Evolutionary conservation across 345 rosid species (phyloP).

Genomic region (Aegle marmelos): DNA sequence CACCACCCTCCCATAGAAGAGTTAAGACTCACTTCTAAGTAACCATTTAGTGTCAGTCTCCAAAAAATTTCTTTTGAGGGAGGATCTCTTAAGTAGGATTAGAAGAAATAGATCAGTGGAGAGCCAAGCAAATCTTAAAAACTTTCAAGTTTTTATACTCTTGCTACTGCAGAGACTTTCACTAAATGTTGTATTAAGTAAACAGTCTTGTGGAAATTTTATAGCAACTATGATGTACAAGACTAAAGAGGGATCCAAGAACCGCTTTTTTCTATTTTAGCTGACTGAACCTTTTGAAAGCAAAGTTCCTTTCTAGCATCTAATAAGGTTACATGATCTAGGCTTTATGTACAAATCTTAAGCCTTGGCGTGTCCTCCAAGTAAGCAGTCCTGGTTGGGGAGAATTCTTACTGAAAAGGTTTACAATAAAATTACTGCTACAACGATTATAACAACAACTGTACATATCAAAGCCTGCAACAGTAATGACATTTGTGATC

Average conservation of each 20-base stretch:
- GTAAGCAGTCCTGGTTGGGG: background rate
- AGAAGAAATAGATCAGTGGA: too few relatives aligned
- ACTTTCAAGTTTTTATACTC: background rate
- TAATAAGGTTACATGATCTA: background rate
- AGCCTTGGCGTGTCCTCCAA: background rate
- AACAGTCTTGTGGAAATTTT: background rate
- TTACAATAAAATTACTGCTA: slow-evolving; percentile 45
- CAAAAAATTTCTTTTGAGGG: too few relatives aligned
- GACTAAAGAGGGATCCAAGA: slow-evolving; percentile 1
- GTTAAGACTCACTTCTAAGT: too few relatives aligned
- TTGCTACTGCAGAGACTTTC: slow-evolving; percentile 2
- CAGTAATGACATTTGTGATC: background rate
- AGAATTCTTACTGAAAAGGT: slow-evolving; percentile 9
- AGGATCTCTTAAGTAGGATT: too few relatives aligned
- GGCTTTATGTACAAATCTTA: slow-evolving; percentile 4
- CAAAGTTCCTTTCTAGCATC: background rate
- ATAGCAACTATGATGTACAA: slow-evolving; percentile 14
- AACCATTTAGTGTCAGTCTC: too few relatives aligned
- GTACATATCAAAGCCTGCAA: slow-evolving; percentile 82
- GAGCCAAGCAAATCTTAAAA: too few relatives aligned
- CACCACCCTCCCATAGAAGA: too few relatives aligned
- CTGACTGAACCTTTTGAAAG: background rate
- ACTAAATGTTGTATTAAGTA: background rate
- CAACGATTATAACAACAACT: slow-evolving; percentile 45
- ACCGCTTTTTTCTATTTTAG: background rate